Percentiles rank a stretch among this genome's conserved stretches.
Conservation (phyloP, 2,329 filamentous ascomycete genomes). For the Chalaropsis ovoidea region DNA sequence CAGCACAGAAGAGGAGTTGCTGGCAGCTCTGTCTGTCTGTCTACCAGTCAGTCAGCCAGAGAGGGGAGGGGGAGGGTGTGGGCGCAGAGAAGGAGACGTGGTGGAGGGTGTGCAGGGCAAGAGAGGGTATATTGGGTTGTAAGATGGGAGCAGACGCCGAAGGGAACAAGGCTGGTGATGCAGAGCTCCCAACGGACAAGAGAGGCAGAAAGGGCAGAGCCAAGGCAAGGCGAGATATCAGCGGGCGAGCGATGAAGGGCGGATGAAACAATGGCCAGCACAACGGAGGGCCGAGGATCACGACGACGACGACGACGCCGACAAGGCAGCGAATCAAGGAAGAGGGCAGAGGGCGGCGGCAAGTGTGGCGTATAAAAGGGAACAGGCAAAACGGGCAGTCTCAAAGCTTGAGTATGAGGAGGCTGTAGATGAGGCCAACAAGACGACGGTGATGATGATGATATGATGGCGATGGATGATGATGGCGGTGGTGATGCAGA, state of each 20-base stretch:
- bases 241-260: neutral
- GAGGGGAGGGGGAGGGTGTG: neutral
- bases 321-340: no score
- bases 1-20: neutral
- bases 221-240: neutral
- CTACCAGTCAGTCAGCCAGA: neutral
- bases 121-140: conserved; percentile 3
- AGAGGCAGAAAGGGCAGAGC: neutral
- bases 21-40: conserved; percentile 4
- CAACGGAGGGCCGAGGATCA: no score
- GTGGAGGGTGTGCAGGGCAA: neutral
- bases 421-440: no score
- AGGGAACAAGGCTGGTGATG: no score
- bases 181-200: neutral
- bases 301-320: no score
- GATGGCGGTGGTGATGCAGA: no score
- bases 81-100: neutral
- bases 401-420: no score
- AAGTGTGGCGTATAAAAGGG: no score
- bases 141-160: neutral
- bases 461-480: no score
- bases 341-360: no score
- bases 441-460: no score
- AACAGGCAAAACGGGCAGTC: no score
- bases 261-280: conserved; percentile 6